These are phyloP conservation scores for Amanita rubescens DNA, from an alignment of 768 basidiomycete species.

Conservation along the genomic window DNA sequence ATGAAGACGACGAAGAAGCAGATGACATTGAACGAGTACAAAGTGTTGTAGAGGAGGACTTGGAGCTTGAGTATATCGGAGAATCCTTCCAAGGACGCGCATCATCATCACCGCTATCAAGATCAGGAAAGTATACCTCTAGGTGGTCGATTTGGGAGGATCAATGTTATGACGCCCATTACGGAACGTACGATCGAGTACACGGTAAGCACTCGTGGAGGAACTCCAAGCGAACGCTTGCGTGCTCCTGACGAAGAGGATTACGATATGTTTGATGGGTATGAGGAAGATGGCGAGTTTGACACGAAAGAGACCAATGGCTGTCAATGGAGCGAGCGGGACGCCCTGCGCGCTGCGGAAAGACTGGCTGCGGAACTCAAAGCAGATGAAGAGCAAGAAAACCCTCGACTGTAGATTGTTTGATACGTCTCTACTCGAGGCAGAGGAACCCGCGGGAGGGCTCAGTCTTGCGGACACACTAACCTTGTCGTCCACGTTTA, in stretches of 20 bases:
- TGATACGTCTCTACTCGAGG: background rate
- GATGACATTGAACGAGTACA: conserved; percentile 1
- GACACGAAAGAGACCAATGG: conserved; percentile 15
- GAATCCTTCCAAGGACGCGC: conserved; percentile 29
- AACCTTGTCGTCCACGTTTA: conserved; percentile 54
- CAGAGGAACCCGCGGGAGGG: conserved; percentile 54
- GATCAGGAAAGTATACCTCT: conserved; percentile 36
- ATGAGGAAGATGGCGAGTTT: conserved; percentile 18
- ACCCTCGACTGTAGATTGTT: background rate
- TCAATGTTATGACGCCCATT: conserved; percentile 97
- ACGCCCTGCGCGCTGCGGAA: conserved; percentile 47
- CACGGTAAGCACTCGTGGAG: conserved; percentile 50
- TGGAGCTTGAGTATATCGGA: conserved; percentile 28
- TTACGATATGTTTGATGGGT: conserved; percentile 17
- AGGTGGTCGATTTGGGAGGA: conserved; percentile 71
- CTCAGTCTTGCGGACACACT: conserved; percentile 62
- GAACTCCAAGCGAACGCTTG: conserved; percentile 33
- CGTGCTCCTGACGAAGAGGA: conserved; percentile 17
- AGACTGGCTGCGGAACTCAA: conserved; percentile 44
- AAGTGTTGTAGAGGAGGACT: background rate
- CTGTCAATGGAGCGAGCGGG: conserved; percentile 29
- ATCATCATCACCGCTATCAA: conserved; percentile 7
- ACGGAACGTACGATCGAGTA: conserved; percentile 91
- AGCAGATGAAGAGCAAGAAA: conserved; percentile 24
- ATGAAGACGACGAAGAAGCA: conserved; percentile 17